Conservation (phyloP, 495 filamentous ascomycete genomes). For the Xylaria longipes region DNA sequence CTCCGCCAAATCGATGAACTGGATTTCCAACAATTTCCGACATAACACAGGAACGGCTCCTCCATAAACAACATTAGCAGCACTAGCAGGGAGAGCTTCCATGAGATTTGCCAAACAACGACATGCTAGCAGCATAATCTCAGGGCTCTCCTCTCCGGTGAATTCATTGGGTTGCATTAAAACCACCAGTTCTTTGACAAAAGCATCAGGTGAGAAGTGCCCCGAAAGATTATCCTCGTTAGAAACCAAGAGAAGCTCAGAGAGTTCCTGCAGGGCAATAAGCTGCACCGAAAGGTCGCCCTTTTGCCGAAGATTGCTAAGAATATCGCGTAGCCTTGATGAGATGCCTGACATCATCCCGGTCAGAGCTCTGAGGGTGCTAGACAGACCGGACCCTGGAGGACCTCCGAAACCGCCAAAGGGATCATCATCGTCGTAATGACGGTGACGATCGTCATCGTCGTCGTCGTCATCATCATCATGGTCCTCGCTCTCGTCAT, state of each 20-base stretch:
- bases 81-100: slow-evolving; percentile 92
- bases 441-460: slow-evolving; percentile 53
- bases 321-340: slow-evolving; percentile 79
- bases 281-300: slow-evolving; percentile 88
- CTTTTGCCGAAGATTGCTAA: slow-evolving; percentile 83
- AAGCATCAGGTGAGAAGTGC: slow-evolving; percentile 91
- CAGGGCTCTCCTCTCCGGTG: slow-evolving; percentile 86
- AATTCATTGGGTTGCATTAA: slow-evolving; percentile 91
- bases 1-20: slow-evolving; percentile 96
- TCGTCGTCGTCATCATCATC: slow-evolving; percentile 59
- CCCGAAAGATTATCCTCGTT: slow-evolving; percentile 97
- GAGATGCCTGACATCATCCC: slow-evolving; percentile 90
- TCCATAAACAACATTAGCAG: slow-evolving; percentile 94
- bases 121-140: slow-evolving; percentile 97
- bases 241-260: slow-evolving; percentile 89
- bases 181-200: slow-evolving; percentile 90
- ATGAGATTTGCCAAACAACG: slow-evolving; percentile 96
- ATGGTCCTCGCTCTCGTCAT: slow-evolving; percentile 57
- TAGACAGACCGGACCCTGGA: slow-evolving; percentile 70
- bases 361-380: slow-evolving; percentile 81
- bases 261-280: slow-evolving; percentile 91
- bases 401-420: slow-evolving; percentile 76
- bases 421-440: slow-evolving; percentile 75
- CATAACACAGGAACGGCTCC: slow-evolving; percentile 94
- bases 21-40: slow-evolving; percentile 90